A percentile compares a stretch with the other conserved stretches of the same genome.
phyloP scores from a whole-genome alignment of 2,329 filamentous ascomycete species.

The Calonectria pseudoreteaudii region DNA sequence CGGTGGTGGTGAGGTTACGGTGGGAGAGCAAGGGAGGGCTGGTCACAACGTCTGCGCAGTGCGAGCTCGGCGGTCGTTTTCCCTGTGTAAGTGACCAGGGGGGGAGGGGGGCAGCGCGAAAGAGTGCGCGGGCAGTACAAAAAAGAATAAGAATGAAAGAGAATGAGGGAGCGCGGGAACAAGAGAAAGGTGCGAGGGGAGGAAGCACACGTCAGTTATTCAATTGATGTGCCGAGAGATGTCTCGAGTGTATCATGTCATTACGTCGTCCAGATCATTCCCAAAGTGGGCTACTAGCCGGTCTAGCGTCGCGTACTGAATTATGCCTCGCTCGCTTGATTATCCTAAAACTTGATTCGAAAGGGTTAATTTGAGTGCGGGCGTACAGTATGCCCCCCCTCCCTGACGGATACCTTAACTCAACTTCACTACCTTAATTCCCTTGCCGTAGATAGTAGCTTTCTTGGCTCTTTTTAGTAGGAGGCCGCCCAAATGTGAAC shows the following conservation, averaged over 20 bases:
- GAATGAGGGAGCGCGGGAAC: slow-evolving; percentile 2
- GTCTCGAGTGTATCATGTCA: slow-evolving; percentile 29
- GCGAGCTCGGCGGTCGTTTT: background rate
- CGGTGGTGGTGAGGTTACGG: background rate
- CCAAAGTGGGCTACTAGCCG: slow-evolving; percentile 24
- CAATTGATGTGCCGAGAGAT: slow-evolving; percentile 6
- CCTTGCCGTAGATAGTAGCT: background rate
- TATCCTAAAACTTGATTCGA: slow-evolving; percentile 6
- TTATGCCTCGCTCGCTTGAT: slow-evolving; percentile 10
- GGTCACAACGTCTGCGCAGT: background rate
- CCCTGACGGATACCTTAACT: background rate
- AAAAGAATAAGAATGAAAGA: background rate
- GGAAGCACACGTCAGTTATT: slow-evolving; percentile 5
- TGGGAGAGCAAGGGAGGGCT: background rate
- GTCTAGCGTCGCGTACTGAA: slow-evolving; percentile 19
- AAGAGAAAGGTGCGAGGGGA: background rate
- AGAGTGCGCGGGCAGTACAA: background rate
- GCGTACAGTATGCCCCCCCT: background rate
- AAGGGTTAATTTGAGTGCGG: slow-evolving; percentile 1
- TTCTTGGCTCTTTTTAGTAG: slow-evolving; percentile 10
- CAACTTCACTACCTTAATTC: background rate
- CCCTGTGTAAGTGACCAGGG: background rate
- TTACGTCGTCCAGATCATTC: slow-evolving; percentile 33
- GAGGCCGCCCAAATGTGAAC: slow-evolving; percentile 26
- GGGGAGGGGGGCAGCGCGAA: background rate